Evolutionary conservation across 352 stramenopile species (phyloP).

Genomic region (Phytophthora chlamydospora): DNA sequence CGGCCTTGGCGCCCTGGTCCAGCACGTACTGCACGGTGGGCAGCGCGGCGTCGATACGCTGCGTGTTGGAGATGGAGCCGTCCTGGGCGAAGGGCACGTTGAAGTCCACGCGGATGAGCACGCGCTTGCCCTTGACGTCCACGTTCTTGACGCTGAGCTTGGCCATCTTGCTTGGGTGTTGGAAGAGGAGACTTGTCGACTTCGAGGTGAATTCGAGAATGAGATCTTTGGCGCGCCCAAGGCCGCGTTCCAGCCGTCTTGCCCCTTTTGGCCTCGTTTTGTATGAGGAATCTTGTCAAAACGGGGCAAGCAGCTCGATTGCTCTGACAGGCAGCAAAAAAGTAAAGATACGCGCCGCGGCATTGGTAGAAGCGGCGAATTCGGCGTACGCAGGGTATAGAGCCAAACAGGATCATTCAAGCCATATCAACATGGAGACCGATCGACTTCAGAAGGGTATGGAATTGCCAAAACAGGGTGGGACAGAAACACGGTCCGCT

Average conservation of each 20-base stretch:
- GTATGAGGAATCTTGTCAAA: slow-evolving; percentile 24
- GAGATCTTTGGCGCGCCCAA: slow-evolving; percentile 25
- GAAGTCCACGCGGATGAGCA: slow-evolving; percentile 99
- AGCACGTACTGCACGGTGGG: slow-evolving; percentile 98
- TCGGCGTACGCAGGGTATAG: too few relatives aligned
- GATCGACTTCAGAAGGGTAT: too few relatives aligned
- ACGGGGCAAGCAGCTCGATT: slow-evolving; percentile 9
- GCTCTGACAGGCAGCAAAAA: slow-evolving; percentile 7
- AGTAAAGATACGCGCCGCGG: too few relatives aligned
- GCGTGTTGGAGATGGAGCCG: slow-evolving; percentile 97
- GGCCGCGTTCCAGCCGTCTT: not conserved
- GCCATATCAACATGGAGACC: too few relatives aligned
- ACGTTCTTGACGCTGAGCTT: slow-evolving; percentile 93
- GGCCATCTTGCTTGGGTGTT: slow-evolving; percentile 52
- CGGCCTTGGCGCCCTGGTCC: slow-evolving; percentile 96
- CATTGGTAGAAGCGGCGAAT: too few relatives aligned
- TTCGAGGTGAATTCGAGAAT: slow-evolving; percentile 39
- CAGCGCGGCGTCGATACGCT: slow-evolving; percentile 97
- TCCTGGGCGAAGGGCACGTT: slow-evolving; percentile 97
- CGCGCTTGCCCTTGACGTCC: slow-evolving; percentile 96
- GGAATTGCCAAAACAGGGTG: too few relatives aligned
- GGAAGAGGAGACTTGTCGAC: slow-evolving; percentile 18
- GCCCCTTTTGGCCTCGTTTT: too few relatives aligned
- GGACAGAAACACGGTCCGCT: too few relatives aligned
- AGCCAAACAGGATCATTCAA: too few relatives aligned